phyloP scores from a whole-genome alignment of 1,284 basidiomycete genomes.

The Sphaerobolus stellatus region DNA sequence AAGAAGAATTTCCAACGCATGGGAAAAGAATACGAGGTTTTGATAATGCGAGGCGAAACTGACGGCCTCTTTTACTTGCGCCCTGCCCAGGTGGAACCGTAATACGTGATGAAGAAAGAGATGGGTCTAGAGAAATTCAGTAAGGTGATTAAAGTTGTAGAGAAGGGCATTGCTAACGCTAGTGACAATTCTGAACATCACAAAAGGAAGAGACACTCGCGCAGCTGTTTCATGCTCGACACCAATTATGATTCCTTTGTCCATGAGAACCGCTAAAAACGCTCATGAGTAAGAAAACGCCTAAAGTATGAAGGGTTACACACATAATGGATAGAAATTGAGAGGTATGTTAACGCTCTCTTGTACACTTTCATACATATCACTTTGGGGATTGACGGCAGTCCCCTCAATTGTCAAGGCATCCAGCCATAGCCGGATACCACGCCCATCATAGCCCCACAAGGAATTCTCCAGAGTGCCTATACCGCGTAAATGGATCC shows the following conservation, averaged over 20 bases:
- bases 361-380: constrained; percentile 67
- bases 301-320: constrained; percentile 35
- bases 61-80: constrained; percentile 78
- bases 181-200: constrained; percentile 89
- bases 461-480: constrained; percentile 93
- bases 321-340: constrained; percentile 95
- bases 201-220: constrained; percentile 80
- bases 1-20: constrained; percentile 91
- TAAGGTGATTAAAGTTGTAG: neutral
- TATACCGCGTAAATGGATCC: constrained; percentile 94
- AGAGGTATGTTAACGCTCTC: constrained; percentile 90
- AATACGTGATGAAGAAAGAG: constrained; percentile 94
- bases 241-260: constrained; percentile 97
- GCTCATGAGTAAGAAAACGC: neutral
- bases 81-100: constrained; percentile 75
- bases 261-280: constrained; percentile 86
- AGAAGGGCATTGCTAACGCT: constrained; percentile 51
- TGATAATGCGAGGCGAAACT: constrained; percentile 86
- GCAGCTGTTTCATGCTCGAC: constrained; percentile 86
- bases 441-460: constrained; percentile 94
- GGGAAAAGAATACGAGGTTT: constrained; percentile 88
- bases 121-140: constrained; percentile 63
- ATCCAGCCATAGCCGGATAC: constrained; percentile 93
- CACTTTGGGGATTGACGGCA: constrained; percentile 38
- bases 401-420: constrained; percentile 71